Conservation (phyloP, 2,329 filamentous ascomycete genomes). For the Xylogone sp. region DNA sequence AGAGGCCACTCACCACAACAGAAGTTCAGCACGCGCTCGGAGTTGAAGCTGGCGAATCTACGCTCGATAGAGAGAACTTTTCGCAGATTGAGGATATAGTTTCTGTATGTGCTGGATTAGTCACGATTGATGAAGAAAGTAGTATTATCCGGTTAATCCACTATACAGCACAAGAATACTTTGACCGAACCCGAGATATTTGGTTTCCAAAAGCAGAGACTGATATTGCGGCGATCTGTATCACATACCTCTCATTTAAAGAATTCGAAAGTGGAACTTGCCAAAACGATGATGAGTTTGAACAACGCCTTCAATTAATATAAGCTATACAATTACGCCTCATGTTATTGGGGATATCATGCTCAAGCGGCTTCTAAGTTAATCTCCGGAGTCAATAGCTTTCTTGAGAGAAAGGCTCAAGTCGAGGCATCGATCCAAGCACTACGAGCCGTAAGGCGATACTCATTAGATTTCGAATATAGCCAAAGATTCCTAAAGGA, state of each 20-base stretch:
- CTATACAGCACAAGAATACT: constrained; percentile 27
- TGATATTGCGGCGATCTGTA: constrained; percentile 19
- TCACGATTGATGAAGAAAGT: constrained; percentile 18
- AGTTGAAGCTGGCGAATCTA: constrained; percentile 21
- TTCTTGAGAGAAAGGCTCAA: constrained; percentile 13
- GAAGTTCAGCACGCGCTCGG: constrained; percentile 42
- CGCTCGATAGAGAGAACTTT: constrained; percentile 33
- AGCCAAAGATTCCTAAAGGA: constrained; percentile 9
- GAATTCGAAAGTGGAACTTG: constrained; percentile 19
- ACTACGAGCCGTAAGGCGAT: too few relatives aligned
- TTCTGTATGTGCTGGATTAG: constrained; percentile 22
- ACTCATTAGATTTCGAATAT: too few relatives aligned
- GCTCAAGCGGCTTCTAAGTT: constrained; percentile 9
- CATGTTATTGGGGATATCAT: constrained; percentile 29
- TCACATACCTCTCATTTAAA: constrained; percentile 26
- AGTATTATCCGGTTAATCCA: constrained; percentile 22
- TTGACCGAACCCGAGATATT: constrained; percentile 9
- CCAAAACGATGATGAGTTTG: constrained; percentile 13
- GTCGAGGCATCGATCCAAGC: constrained; percentile 14
- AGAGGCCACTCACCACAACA: constrained; percentile 25
- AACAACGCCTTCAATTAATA: constrained; percentile 17
- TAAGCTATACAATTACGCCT: constrained; percentile 26
- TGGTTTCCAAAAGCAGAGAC: constrained; percentile 15
- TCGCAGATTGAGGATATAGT: constrained; percentile 20
- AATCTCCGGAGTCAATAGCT: constrained; percentile 7